Evolutionary conservation across 2,329 filamentous ascomycete species (phyloP).

Genomic region (Mycosphaerella sp.): DNA sequence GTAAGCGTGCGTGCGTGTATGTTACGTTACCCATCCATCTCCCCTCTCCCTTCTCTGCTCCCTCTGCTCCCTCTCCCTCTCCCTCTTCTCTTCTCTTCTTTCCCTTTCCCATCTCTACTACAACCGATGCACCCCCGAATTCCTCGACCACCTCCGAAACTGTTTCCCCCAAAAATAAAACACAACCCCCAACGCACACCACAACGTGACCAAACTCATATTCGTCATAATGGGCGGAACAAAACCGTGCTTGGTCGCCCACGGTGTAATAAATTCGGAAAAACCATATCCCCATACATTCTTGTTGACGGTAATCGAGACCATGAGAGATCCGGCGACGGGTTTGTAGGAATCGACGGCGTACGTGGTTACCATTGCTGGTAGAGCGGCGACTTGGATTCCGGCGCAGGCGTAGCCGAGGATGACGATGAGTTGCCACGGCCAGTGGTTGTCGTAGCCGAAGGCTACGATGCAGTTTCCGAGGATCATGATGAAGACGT

Average conservation of each 20-base stretch:
- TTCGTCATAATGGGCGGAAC: constrained; percentile 56
- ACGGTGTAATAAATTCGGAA: constrained; percentile 37
- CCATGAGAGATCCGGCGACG: constrained; percentile 54
- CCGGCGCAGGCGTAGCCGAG: constrained; percentile 52
- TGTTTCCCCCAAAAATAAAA: constrained; percentile 56
- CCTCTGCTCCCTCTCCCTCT: no score
- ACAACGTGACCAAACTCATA: constrained; percentile 48
- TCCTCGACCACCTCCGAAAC: constrained; percentile 50
- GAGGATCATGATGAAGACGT: constrained; percentile 50
- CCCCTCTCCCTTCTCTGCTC: no score
- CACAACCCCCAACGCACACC: constrained; percentile 48
- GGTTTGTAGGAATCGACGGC: constrained; percentile 60
- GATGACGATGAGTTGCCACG: constrained; percentile 51
- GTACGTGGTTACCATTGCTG: constrained; percentile 53
- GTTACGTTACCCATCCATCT: no score
- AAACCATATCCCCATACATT: constrained; percentile 59
- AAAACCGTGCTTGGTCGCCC: constrained; percentile 46
- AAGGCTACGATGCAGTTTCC: constrained; percentile 51
- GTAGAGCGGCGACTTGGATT: constrained; percentile 56
- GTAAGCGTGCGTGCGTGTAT: no score
- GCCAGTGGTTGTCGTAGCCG: constrained; percentile 37
- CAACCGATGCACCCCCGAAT: constrained; percentile 51
- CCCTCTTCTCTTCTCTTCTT: background rate
- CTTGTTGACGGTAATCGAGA: constrained; percentile 58
- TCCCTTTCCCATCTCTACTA: constrained; percentile 12